These are phyloP conservation scores for Penicillium steckii DNA, from an alignment of 495 filamentous ascomycete genomes.

Conservation along the genomic window DNA sequence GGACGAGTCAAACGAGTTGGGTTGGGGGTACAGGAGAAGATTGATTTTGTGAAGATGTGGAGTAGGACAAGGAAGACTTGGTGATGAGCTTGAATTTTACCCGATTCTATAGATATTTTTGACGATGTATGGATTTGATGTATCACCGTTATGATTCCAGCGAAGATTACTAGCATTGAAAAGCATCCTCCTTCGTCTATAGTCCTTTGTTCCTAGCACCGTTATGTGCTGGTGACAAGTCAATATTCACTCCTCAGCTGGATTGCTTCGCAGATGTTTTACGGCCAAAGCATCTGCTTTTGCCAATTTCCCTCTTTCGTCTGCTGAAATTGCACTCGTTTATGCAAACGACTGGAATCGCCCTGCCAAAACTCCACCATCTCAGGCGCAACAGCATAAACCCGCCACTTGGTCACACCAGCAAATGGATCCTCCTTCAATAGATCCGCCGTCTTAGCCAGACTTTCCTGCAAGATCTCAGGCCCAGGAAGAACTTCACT, in stretches of 20 bases:
- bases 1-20: conserved; percentile 90
- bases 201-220: no score
- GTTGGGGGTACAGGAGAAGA: conserved; percentile 78
- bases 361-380: conserved; percentile 17
- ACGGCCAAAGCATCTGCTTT: conserved; percentile 17
- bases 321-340: conserved; percentile 1
- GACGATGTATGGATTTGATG: not conserved
- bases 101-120: not conserved
- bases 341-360: conserved; percentile 7
- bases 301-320: conserved; percentile 1
- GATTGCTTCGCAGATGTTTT: conserved; percentile 6
- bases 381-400: conserved; percentile 11
- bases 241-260: no score
- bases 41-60: conserved; percentile 69
- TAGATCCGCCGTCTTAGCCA: not conserved
- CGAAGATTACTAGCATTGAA: no score
- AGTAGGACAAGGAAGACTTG: conserved; percentile 39
- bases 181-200: no score
- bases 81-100: conserved; percentile 18
- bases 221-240: no score
- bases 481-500: conserved; percentile 6
- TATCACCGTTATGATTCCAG: not conserved
- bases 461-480: not conserved
- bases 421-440: not conserved
- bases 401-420: conserved; percentile 11